Base-by-base conservation (phyloP, 495 filamentous ascomycete species). In the Bombardia bombarda region DNA sequence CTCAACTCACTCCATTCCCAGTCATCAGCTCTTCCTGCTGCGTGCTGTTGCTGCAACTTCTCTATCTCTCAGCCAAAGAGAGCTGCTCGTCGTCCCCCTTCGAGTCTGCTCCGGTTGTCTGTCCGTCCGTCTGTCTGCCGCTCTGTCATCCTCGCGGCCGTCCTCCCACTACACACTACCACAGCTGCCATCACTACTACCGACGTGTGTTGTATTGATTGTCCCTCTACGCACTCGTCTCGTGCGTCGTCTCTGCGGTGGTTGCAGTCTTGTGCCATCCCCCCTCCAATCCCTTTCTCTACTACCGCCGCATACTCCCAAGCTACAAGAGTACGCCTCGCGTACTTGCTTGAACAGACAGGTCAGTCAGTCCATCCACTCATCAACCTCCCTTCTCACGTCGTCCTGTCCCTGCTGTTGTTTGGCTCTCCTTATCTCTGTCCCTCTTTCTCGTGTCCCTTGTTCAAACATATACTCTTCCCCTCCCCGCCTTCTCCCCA, bases 351-450 rank as follows among this genome's bases (percentile, higher is more conserved):
- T n/a, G n/a, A n/a, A n/a, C 34, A 54, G 55, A 59, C 57, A 57
- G 53, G 53, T 51, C 54, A 68, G 66, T 69, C 53, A 65, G 66
- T 67, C 53, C 52, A 47, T 55, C 56, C 41, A 31, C 18, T 12
- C 38, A 40, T 43, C 34, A 28, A 31, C 42, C 42, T 55, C 52
- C 47, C 40, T 51, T 47, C 45, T 58, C n/a, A n/a, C n/a, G n/a
- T n/a, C n/a, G 50, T 48, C 49, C 48, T 48, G 58, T 40, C 46
- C 46, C 45, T 45, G 14, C 34, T 50, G 45, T 51, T 51, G 45
- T 54, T 43, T 39, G 32, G 23, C 50, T 41, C 48, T 44, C 57
- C 61, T 57, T 53, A 47, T 53, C 49, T 55, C 39, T 39, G 49
- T 26, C 32, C 39, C 36, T 51, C 36, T 44, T 37, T 40, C 48